Evolutionary conservation across 352 stramenopile species (phyloP), one percentile per base, ranked within the genome.

Genomic region (Globisporangium carolinianum): DNA sequence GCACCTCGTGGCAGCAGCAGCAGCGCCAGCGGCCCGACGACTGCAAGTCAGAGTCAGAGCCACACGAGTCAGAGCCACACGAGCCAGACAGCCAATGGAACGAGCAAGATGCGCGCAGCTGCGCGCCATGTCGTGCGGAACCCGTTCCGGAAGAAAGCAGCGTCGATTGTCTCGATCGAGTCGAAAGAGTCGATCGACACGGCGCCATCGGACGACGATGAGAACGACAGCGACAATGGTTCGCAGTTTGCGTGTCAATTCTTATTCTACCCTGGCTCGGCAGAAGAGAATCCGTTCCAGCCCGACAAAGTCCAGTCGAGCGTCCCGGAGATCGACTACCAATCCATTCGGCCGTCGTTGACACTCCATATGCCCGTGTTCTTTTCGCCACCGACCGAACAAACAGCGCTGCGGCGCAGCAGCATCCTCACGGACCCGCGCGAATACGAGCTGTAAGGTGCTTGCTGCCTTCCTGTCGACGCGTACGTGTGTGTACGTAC

Each of bases 351-450:
- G 9, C 78, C 78, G 49, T 75, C 69, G 42, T 58, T 91, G 43
- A 68, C 74, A 39, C 56, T 77, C 32, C 79, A 82, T 37, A 75
- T 88, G 72, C 80, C 80, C 42, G 68, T 86, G 42, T 91, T 91
- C 62, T 83, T 91, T 63, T 72, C 72, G 43, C 68, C 76, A 37
- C 71, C 80, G 14, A 64, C 58, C 17, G 59, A 65, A 32, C 51
- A 71, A 36, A 58, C 60, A 32, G 67, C 76, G 32, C 58, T 82
- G 51, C 73, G 77, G 6, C 70, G 67, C 37, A 79, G 72, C 54
- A 75, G 60, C 47, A 67, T 80, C 54, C 55, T 78, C 49, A 67
- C 69, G 11, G 75, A 85, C 58, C 71, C 70, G 14, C 69, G 60
- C 50, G 75, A 85, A 63, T 85, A 85, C 68, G 75, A 85, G 59